Evolutionary conservation across 345 rosid species (phyloP), one percentile per base, ranked within the genome.

Genomic region (Eucalyptus decipiens): DNA sequence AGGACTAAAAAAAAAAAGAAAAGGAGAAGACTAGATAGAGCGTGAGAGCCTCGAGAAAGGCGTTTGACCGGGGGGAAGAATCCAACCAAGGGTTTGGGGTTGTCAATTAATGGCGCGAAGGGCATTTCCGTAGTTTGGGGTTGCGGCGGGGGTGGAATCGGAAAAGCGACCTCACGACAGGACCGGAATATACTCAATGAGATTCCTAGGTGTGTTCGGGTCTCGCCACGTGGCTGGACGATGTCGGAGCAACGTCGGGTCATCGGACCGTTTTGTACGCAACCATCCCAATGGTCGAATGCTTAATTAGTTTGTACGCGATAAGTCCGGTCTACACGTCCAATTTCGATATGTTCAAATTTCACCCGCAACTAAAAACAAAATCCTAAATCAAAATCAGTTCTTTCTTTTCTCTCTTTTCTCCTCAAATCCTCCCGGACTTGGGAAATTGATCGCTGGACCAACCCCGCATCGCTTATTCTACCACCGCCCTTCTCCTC

Each of bases 381-480:
- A 12, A 6, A 28, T 13, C 15, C 30, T 24, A 24, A 56, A 10
- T 24, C 62, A 26, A 56, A 56, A 56, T 56, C 62, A 26, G 6
- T 56, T 62, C 5, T 13, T 14, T 12, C 69, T 12, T 28, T 11
- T 13, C 17, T 12, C 9, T 12, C 69, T 12, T 30, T 28, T 62
- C 4, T 8, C 69, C 17, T 6, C 16, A 13, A 12, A 62, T 30
- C 17, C 34, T 30, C 32, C 69, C 0, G 1, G 34, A 30, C 34
- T 4, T 1, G 3, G 18, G 11, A n/a, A 3, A 30, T 30, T 14
- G 45, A 1, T 37, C 15, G 16, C 9, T 5, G 1, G 30, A 40
- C 3, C 8, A 21, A 28, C 13, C 11, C 13, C 9, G 0, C 8
- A 43, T 76, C 5, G 16, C 45, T 37, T 4, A 43, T 2, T 5